Percentiles rank a stretch among this genome's conserved stretches.
Conservation (phyloP, 306 rosid genomes). For the Acmispon strigosus region DNA sequence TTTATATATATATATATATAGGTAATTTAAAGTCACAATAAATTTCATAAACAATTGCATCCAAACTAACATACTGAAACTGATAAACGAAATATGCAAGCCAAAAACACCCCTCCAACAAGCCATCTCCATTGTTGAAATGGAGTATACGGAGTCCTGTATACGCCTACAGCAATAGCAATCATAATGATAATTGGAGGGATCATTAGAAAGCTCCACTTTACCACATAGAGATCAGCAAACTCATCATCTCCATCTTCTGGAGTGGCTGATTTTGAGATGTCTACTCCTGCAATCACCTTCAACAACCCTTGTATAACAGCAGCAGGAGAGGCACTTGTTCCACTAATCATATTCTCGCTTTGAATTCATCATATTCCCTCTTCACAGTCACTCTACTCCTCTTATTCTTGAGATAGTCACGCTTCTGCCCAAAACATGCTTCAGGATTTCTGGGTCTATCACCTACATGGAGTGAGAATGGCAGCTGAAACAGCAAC, state of each 20-base stretch:
- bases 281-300: constrained; percentile 83
- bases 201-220: constrained; percentile 82
- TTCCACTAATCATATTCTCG: constrained; percentile 53
- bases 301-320: constrained; percentile 75
- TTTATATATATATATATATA: too few species aligned
- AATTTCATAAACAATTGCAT: too few species aligned
- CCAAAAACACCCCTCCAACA: constrained; percentile 71
- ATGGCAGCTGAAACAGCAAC: too few species aligned
- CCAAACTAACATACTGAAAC: too few species aligned
- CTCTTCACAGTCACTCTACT: too few species aligned
- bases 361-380: too few species aligned
- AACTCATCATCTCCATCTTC: constrained; percentile 79
- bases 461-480: too few species aligned
- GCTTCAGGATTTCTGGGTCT: too few species aligned
- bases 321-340: constrained; percentile 88
- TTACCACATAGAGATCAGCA: constrained; percentile 66
- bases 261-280: constrained; percentile 64
- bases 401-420: too few species aligned
- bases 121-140: constrained; percentile 88
- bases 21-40: too few species aligned
- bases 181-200: constrained; percentile 79
- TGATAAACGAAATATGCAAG: too few species aligned
- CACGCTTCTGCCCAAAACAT: too few species aligned
- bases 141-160: constrained; percentile 63
- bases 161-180: constrained; percentile 71